Percentiles rank a stretch among this genome's conserved stretches.
phyloP scores from a whole-genome alignment of 208 protist genomes.

The Wallacemonas rigidus region DNA sequence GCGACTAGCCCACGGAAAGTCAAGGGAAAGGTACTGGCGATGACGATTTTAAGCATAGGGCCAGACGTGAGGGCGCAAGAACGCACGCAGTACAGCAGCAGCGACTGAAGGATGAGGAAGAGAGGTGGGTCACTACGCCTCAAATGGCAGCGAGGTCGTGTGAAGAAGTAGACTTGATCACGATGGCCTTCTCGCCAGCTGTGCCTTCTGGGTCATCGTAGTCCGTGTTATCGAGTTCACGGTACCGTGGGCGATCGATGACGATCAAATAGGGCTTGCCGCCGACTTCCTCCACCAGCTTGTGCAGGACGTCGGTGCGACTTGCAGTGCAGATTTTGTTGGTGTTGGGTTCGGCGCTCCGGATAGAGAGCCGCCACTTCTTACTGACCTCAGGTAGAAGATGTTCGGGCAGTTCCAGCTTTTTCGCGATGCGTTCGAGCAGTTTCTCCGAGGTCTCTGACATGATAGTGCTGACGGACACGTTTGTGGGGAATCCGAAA shows the following conservation, averaged over 20 bases:
- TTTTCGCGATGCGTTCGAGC: constrained; percentile 53
- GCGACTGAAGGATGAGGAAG: no score
- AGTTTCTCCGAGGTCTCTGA: constrained; percentile 49
- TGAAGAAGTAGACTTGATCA: constrained; percentile 55
- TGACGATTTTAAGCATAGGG: no score
- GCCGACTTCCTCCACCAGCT: constrained; percentile 51
- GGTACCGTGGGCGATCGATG: constrained; percentile 53
- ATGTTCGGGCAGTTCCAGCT: constrained; percentile 39
- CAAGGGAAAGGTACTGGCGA: no score
- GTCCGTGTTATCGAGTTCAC: constrained; percentile 39
- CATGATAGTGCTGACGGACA: constrained; percentile 36
- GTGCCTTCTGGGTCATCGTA: constrained; percentile 23
- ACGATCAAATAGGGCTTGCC: constrained; percentile 47
- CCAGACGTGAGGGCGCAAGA: no score
- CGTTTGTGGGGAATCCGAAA: constrained; percentile 75
- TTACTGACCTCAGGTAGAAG: constrained; percentile 27
- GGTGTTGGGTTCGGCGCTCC: constrained; percentile 24
- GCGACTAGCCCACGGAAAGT: no score
- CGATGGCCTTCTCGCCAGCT: constrained; percentile 38
- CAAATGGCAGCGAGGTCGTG: constrained; percentile 46
- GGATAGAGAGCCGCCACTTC: constrained; percentile 52
- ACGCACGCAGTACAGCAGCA: no score
- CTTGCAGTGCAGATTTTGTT: constrained; percentile 49
- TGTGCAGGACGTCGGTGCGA: constrained; percentile 40
- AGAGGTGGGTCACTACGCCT: background rate